Conservation (phyloP, 805 yeast genomes). For the Candida ficus region DNA sequence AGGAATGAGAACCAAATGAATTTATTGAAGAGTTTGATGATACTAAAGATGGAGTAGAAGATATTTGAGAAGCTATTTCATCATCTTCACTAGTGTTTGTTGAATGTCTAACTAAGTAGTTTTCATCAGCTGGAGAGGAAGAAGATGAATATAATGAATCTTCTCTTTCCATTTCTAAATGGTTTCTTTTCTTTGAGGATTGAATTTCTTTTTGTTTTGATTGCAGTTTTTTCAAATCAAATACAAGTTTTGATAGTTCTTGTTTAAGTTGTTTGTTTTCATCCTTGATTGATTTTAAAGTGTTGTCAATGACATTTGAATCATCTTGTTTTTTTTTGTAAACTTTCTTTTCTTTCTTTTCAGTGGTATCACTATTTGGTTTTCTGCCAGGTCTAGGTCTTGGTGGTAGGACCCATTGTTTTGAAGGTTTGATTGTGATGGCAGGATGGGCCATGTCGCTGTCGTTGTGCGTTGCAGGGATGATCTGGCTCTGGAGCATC, state of each 20-base stretch:
- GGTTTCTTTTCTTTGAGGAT: slow-evolving; percentile 20
- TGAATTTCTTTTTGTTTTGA: slow-evolving; percentile 4
- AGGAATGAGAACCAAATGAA: slow-evolving; percentile 8
- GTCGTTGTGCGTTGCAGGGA: too few relatives aligned
- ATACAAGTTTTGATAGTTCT: slow-evolving; percentile 40
- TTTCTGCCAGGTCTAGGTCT: slow-evolving; percentile 43
- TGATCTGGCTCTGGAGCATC: too few relatives aligned
- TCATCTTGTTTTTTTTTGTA: slow-evolving; percentile 1
- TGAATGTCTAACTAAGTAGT: slow-evolving; percentile 1
- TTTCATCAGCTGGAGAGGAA: slow-evolving; percentile 9
- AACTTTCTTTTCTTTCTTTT: slow-evolving; percentile 7
- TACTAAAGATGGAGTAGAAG: slow-evolving; percentile 22
- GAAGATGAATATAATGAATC: slow-evolving; percentile 7
- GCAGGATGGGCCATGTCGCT: not conserved
- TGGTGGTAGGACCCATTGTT: slow-evolving; percentile 82
- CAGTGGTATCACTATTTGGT: not conserved
- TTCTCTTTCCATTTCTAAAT: slow-evolving; percentile 17
- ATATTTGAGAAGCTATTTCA: slow-evolving; percentile 18
- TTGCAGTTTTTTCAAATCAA: slow-evolving; percentile 36
- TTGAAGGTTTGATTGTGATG: slow-evolving; percentile 39
- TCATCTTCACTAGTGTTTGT: slow-evolving; percentile 17
- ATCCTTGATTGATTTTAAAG: slow-evolving; percentile 37
- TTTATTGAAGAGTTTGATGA: slow-evolving; percentile 16
- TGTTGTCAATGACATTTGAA: slow-evolving; percentile 30
- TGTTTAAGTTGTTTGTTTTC: slow-evolving; percentile 40